phyloP scores from a whole-genome alignment of 192 early-diverging fungal genomes.

The Podila epicladia region DNA sequence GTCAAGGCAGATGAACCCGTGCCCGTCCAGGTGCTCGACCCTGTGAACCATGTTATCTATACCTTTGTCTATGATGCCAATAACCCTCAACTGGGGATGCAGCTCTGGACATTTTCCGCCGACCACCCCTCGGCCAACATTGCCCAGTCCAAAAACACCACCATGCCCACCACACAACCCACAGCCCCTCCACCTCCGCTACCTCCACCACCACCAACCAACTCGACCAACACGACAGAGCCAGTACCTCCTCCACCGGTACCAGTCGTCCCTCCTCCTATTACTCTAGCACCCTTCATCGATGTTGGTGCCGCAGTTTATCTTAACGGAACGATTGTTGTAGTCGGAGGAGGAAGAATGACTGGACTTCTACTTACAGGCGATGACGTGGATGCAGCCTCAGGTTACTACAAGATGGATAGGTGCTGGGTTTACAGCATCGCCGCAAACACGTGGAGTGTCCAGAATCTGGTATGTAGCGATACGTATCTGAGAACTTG shows the following conservation, averaged over 20 bases:
- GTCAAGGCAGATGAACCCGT: constrained; percentile 22
- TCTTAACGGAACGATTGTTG: constrained; percentile 25
- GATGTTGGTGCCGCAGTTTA: constrained; percentile 29
- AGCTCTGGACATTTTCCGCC: constrained; percentile 28
- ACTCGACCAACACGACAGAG: constrained; percentile 14
- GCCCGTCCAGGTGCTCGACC: constrained; percentile 30
- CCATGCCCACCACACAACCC: constrained; percentile 17
- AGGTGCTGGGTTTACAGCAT: constrained; percentile 37
- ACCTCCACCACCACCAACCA: constrained; percentile 7
- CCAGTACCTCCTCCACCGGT: background rate
- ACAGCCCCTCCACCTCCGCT: constrained; percentile 1
- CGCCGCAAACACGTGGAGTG: constrained; percentile 15
- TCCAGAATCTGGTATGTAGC: constrained; percentile 20
- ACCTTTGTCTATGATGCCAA: constrained; percentile 38
- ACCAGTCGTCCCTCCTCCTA: background rate
- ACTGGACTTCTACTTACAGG: constrained; percentile 6
- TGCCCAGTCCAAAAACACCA: constrained; percentile 20
- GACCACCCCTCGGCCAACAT: constrained; percentile 10
- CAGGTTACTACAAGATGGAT: constrained; percentile 38
- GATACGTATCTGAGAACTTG: too few relatives aligned
- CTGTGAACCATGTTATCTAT: constrained; percentile 7
- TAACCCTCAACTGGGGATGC: constrained; percentile 31
- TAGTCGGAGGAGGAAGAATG: constrained; percentile 33
- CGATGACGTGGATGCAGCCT: constrained; percentile 19
- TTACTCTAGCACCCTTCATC: constrained; percentile 24